Base-by-base conservation (phyloP, 1,284 basidiomycete species). In the Cryptococcus deneoformans region DNA sequence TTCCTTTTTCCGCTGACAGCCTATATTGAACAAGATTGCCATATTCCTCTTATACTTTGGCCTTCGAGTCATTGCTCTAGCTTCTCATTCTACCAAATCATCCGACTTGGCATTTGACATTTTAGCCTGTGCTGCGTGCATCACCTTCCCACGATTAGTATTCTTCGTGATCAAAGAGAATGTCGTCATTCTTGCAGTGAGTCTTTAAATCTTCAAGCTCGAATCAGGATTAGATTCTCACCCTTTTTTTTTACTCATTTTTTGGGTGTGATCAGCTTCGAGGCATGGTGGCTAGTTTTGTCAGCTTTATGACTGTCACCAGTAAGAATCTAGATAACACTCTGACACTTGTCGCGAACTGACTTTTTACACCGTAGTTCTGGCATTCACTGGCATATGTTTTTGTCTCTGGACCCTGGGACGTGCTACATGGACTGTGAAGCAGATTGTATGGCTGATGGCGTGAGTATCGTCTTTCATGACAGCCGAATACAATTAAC, bases 81-180 rank as follows among this genome's bases (percentile, higher is more conserved):
- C 79, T 9, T 73, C 80, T 49, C 72, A 80, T 50, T 82, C 89
- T 16, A 84, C 73, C 24, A 79, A 76, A 8, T 75, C 81, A 0
- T 89, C 89, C 2, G 83, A 85, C 52, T 77, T 88, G 59, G 87
- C 87, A 5, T 92, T 92, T 68, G 90, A 93, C 66, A 82, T 92
- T 45, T 81, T 94, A 38, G 83, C 90, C 5, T 90, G 88, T 66
- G 89, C 87, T 7, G 90, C 89, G 8, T 93, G 90, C 68, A 87
- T 94, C 50, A 82, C 94, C 29, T 89, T 93, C 70, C 91, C 9
- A 20, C 83, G 91, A 46, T 78, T 94, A 14, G 90, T 89, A 0
- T 94, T 94, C 77, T 92, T 90, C 71, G 84, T 88, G 2, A 84
- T 94, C 51, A 86, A 86, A 14, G 87, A 90, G 65, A 91, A 91